Base-by-base conservation (phyloP, 2,329 filamentous ascomycete species). In the Fusarium newnesense region DNA sequence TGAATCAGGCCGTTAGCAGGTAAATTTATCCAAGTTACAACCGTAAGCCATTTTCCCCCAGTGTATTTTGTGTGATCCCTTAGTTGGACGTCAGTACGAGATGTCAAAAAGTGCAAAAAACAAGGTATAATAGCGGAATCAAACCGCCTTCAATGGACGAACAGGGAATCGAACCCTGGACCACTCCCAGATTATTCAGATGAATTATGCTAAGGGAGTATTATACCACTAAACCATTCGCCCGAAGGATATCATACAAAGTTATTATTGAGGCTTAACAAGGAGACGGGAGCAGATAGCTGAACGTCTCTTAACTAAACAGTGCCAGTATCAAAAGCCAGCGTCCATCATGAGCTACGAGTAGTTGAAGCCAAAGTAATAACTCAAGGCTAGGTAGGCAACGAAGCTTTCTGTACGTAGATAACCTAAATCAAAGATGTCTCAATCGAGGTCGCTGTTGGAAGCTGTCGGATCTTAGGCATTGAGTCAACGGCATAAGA, bases 201-300 rank as follows among this genome's bases (percentile, higher is more conserved):
- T 58, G 60, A 66, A 65, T 50, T 12, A 68, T 68, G 65, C 65
- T 68, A 68, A 68, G 64, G 65, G 65, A 68, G 65, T 68, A 68
- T 68, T 68, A 68, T 68, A 68, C 65, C 65, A 68, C 65, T 68
- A 68, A 68, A 68, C 65, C 65, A 67, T 67, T 67, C 64, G 64
- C 64, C 64, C 64, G 60, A 40, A 24, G 5, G 34, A 26, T 53
- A 5, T 1, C 2, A 4, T 2, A 0, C 3, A 2, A 0, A 0
- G 3, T 0, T 2, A 4, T 11, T 52, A 19, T 52, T 21, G 6
- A 7, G 1, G 0, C 0, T 5, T 0, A 52, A 15, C 2, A 19
- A 10, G 32, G 8, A 16, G 16, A 7, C 7, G 2, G 9, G 2
- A 7, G 8, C 10, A 32, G 46, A 18, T 18, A 11, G 16, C 18